Conservation (phyloP, 768 basidiomycete species). For the Russula sp. region DNA sequence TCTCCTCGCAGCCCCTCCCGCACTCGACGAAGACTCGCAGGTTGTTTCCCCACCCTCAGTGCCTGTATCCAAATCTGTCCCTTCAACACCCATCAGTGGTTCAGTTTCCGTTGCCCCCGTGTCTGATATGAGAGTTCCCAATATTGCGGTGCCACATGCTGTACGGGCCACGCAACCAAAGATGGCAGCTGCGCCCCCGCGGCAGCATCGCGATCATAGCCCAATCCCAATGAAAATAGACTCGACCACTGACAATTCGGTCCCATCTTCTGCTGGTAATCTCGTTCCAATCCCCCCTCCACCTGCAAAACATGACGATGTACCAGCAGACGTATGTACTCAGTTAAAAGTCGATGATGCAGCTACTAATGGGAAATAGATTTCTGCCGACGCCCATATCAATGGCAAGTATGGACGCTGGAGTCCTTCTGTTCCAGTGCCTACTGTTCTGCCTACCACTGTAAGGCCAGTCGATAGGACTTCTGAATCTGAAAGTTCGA, state of each 20-base stretch:
- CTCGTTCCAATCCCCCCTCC: background rate
- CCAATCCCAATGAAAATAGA: slow-evolving; percentile 60
- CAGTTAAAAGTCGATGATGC: background rate
- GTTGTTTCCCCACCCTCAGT: background rate
- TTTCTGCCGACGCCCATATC: background rate
- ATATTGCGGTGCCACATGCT: background rate
- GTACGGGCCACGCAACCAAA: background rate
- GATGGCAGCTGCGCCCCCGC: background rate
- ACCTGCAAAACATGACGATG: slow-evolving; percentile 16
- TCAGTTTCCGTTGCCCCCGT: background rate
- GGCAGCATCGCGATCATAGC: slow-evolving; percentile 38
- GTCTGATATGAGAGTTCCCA: background rate
- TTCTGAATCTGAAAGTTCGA: slow-evolving; percentile 6
- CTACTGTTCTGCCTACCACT: background rate
- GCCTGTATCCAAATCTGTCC: background rate
- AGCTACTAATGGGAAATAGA: slow-evolving; percentile 5
- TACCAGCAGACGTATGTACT: slow-evolving; percentile 12
- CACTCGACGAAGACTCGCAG: background rate
- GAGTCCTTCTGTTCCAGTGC: slow-evolving; percentile 17
- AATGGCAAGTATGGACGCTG: slow-evolving; percentile 8
- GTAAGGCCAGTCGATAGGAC: slow-evolving; percentile 2
- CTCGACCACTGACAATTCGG: slow-evolving; percentile 39
- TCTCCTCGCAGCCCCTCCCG: background rate
- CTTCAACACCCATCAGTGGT: background rate
- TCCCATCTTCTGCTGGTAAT: slow-evolving; percentile 24